A percentile compares a stretch with the other conserved stretches of the same genome.
phyloP scores from a whole-genome alignment of 169 alveolate genomes.

The Plasmodium cynomolgi region DNA sequence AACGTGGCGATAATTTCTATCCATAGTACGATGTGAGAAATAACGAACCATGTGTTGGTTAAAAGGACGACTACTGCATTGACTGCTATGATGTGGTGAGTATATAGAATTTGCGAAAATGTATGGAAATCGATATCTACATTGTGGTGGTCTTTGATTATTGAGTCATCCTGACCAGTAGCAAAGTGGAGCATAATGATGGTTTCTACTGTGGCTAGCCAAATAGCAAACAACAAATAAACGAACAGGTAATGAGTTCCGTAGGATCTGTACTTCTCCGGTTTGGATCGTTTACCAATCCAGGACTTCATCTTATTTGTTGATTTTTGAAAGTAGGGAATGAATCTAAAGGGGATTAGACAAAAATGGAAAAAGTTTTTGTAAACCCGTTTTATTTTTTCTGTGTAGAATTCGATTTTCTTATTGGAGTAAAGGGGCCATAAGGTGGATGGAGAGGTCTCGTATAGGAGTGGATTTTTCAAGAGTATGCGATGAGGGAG shows the following conservation, averaged over 20 bases:
- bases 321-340: conserved; percentile 43
- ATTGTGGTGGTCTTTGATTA: conserved; percentile 21
- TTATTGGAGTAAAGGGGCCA: conserved; percentile 76
- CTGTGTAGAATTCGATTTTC: conserved; percentile 21
- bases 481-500: conserved; percentile 83
- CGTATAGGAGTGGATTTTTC: conserved; percentile 83
- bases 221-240: conserved; percentile 81
- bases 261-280: conserved; percentile 74
- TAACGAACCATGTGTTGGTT: conserved; percentile 80
- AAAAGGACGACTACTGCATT: conserved; percentile 79
- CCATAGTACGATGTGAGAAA: conserved; percentile 73
- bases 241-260: conserved; percentile 79
- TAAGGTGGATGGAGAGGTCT: conserved; percentile 78
- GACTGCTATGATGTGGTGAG: conserved; percentile 80
- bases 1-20: conserved; percentile 70
- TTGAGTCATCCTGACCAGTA: conserved; percentile 73
- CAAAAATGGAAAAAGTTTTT: neutral
- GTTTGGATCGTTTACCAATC: conserved; percentile 77
- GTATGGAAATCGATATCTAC: conserved; percentile 77
- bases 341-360: conserved; percentile 37
- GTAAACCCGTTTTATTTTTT: conserved; percentile 55
- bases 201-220: conserved; percentile 82
- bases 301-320: conserved; percentile 53
- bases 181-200: conserved; percentile 73
- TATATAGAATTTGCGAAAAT: conserved; percentile 81